Evolutionary conservation across 495 filamentous ascomycete genomes (phyloP).

Genomic region (Xylaria cubensis): DNA sequence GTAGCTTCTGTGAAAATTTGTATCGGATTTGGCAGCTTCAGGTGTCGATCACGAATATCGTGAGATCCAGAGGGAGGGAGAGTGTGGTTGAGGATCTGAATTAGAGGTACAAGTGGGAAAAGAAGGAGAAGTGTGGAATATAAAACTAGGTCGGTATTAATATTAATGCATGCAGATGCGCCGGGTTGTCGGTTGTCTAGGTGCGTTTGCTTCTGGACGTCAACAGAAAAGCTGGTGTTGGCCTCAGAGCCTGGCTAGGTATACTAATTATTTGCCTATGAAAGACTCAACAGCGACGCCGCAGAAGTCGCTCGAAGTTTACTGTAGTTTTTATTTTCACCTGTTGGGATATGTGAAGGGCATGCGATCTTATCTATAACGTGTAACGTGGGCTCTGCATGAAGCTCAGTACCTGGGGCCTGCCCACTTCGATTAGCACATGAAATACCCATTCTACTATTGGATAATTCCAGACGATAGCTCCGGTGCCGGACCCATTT

Average conservation of each 20-base stretch:
- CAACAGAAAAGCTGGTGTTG: neutral
- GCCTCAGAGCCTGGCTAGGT: neutral
- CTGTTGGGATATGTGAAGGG: neutral
- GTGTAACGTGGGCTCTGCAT: slow-evolving; percentile 15
- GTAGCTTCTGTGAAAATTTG: neutral
- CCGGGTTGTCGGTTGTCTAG: neutral
- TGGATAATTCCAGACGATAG: slow-evolving; percentile 1
- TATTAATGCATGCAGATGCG: slow-evolving; percentile 1
- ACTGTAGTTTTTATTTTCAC: neutral
- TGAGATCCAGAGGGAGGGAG: neutral
- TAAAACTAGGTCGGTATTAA: neutral
- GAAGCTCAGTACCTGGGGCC: neutral
- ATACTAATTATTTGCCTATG: neutral
- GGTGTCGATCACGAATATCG: neutral
- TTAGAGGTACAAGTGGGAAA: neutral
- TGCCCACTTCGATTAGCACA: neutral
- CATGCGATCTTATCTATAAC: slow-evolving; percentile 5
- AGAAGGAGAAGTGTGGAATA: no score
- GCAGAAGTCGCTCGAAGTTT: neutral
- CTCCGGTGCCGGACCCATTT: slow-evolving; percentile 9
- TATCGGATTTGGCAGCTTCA: neutral
- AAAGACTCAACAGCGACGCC: neutral
- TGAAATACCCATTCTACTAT: slow-evolving; percentile 10
- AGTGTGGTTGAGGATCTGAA: neutral
- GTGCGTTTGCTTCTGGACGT: neutral